A percentile compares a stretch with the other conserved stretches of the same genome.
These are phyloP conservation scores for Phytomonas sp. DNA, from an alignment of 208 protist species.

Conservation along the genomic window DNA sequence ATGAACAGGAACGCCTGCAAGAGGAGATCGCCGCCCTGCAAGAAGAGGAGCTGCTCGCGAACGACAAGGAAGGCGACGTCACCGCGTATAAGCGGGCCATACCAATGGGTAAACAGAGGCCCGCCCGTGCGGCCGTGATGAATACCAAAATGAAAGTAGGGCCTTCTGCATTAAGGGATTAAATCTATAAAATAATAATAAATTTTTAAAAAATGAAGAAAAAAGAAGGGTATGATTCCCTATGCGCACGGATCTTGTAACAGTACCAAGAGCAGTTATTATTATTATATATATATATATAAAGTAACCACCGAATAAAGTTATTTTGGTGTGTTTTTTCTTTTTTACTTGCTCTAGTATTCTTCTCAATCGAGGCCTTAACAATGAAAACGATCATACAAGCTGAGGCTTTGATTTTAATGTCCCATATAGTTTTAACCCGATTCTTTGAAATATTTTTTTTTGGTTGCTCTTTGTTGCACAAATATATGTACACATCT, in stretches of 20 bases:
- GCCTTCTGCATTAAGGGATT: constrained; percentile 47
- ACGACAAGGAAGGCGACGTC: constrained; percentile 63
- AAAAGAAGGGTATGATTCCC: constrained; percentile 9
- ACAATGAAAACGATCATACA: neutral
- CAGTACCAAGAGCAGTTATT: constrained; percentile 2
- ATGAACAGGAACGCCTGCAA: constrained; percentile 43
- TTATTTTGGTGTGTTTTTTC: neutral
- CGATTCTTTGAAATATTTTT: neutral
- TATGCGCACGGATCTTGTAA: neutral
- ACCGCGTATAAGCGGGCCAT: constrained; percentile 53
- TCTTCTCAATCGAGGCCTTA: neutral
- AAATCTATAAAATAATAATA: constrained; percentile 11
- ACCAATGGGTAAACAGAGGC: constrained; percentile 23
- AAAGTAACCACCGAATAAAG: neutral
- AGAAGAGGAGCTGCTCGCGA: constrained; percentile 37
- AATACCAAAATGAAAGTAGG: constrained; percentile 66
- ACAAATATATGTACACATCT: neutral
- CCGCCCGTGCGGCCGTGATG: constrained; percentile 54
- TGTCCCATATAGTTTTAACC: neutral
- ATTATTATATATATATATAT: constrained; percentile 7
- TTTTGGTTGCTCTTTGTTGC: constrained; percentile 1
- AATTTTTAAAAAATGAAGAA: constrained; percentile 14
- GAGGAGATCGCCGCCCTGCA: constrained; percentile 53
- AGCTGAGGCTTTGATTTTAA: neutral
- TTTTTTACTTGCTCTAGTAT: neutral